A percentile compares a stretch with the other conserved stretches of the same genome.
Evolutionary conservation across 148 eudicot species (phyloP).

Genomic region (Silene uniflora): DNA sequence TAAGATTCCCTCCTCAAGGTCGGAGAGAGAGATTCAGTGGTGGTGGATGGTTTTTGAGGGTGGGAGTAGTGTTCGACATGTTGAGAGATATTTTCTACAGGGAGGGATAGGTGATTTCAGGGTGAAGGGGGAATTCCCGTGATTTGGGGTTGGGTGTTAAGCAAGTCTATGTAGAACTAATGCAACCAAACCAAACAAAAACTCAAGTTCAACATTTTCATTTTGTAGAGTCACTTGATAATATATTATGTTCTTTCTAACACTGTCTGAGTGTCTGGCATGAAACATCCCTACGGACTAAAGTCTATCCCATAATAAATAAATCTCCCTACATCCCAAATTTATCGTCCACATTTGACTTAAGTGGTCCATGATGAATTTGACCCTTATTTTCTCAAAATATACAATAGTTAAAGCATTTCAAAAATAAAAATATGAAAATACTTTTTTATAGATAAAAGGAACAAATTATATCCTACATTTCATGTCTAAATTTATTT

Average conservation of each 20-base stretch:
- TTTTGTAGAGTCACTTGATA: background rate
- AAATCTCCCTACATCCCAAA: background rate
- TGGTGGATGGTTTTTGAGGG: background rate
- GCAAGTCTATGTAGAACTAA: background rate
- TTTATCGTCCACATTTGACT: background rate
- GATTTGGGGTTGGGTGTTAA: background rate
- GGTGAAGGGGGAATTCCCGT: background rate
- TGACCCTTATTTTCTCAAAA: background rate
- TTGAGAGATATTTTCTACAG: no score
- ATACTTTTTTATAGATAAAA: no score
- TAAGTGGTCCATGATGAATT: background rate
- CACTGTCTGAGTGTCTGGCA: background rate
- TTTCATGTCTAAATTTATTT: background rate
- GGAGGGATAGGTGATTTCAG: no score
- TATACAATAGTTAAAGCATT: background rate
- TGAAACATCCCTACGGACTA: background rate
- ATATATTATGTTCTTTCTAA: background rate
- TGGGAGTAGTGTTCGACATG: background rate
- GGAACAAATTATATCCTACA: background rate
- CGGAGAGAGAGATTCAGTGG: background rate
- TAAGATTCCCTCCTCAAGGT: background rate
- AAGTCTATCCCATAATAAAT: no score
- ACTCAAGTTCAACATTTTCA: background rate
- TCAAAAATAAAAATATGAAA: no score
- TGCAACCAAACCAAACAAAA: background rate